phyloP scores from a whole-genome alignment of 2,329 filamentous ascomycete genomes.

The Monilinia fructigena region DNA sequence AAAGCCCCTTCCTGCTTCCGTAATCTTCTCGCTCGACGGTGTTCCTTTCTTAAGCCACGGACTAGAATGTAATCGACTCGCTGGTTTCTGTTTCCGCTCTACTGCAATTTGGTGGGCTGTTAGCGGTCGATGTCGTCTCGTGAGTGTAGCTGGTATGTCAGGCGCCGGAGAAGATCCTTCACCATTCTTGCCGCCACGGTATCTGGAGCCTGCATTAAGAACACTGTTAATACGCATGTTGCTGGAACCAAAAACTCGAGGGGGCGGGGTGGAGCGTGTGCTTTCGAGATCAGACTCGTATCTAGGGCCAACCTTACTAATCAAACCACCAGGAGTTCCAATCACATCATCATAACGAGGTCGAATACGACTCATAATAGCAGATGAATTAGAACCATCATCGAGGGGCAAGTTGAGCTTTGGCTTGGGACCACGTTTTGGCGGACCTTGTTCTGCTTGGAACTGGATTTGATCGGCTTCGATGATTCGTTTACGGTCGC shows the following conservation, averaged over 20 bases:
- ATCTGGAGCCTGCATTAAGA: constrained; percentile 33
- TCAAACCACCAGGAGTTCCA: constrained; percentile 47
- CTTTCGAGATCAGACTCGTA: constrained; percentile 57
- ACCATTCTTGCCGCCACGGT: constrained; percentile 55
- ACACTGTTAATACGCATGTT: constrained; percentile 39
- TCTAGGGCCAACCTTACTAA: constrained; percentile 64
- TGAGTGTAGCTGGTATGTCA: constrained; percentile 45
- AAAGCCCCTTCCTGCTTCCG: constrained; percentile 66
- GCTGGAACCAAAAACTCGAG: constrained; percentile 40
- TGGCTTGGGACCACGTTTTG: constrained; percentile 51
- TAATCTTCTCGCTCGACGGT: constrained; percentile 60
- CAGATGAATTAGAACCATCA: constrained; percentile 43
- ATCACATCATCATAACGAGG: constrained; percentile 53
- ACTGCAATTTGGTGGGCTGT: constrained; percentile 82
- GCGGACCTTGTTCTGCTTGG: constrained; percentile 47
- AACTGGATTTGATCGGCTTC: constrained; percentile 64
- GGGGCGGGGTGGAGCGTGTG: constrained; percentile 53
- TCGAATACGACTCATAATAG: constrained; percentile 60
- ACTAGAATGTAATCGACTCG: constrained; percentile 81
- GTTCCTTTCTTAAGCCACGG: constrained; percentile 65
- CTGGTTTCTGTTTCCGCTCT: constrained; percentile 74
- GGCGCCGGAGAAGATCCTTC: constrained; percentile 61
- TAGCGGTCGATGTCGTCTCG: constrained; percentile 67
- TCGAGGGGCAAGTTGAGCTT: constrained; percentile 41
- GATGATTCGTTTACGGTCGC: constrained; percentile 71